Conservation (phyloP, 306 rosid genomes). For the Gleditsia sinensis region DNA sequence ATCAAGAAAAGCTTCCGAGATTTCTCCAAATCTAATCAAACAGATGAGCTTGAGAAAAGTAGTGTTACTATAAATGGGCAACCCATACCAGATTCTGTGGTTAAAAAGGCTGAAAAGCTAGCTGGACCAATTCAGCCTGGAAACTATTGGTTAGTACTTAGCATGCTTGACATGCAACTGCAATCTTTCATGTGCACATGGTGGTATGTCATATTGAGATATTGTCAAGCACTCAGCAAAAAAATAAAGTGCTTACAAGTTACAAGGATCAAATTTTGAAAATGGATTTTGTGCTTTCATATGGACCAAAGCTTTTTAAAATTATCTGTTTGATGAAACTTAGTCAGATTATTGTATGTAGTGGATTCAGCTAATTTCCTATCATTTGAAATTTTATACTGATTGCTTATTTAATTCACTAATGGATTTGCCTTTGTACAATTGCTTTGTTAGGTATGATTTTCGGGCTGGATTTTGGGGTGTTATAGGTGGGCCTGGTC, state of each 20-base stretch:
- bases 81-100: slow-evolving; percentile 57
- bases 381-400: slow-evolving; percentile 1
- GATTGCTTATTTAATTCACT: slow-evolving; percentile 24
- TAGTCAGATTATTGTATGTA: background rate
- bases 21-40: slow-evolving; percentile 67
- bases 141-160: slow-evolving; percentile 81
- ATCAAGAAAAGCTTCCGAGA: slow-evolving; percentile 90
- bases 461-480: slow-evolving; percentile 98
- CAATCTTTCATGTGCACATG: slow-evolving; percentile 23
- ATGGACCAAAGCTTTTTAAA: background rate
- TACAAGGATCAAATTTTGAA: background rate
- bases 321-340: background rate
- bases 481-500: slow-evolving; percentile 85
- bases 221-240: background rate
- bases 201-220: slow-evolving; percentile 21
- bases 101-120: slow-evolving; percentile 87
- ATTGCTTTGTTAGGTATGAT: slow-evolving; percentile 71
- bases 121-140: slow-evolving; percentile 95
- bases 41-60: slow-evolving; percentile 59
- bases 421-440: slow-evolving; percentile 26
- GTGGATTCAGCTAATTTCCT: slow-evolving; percentile 15
- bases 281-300: background rate
- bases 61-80: slow-evolving; percentile 79
- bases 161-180: slow-evolving; percentile 29
- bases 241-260: background rate